Evolutionary conservation across 2,329 filamentous ascomycete species (phyloP), one percentile per base, ranked within the genome.

Genomic region (Aspergillus sp.): DNA sequence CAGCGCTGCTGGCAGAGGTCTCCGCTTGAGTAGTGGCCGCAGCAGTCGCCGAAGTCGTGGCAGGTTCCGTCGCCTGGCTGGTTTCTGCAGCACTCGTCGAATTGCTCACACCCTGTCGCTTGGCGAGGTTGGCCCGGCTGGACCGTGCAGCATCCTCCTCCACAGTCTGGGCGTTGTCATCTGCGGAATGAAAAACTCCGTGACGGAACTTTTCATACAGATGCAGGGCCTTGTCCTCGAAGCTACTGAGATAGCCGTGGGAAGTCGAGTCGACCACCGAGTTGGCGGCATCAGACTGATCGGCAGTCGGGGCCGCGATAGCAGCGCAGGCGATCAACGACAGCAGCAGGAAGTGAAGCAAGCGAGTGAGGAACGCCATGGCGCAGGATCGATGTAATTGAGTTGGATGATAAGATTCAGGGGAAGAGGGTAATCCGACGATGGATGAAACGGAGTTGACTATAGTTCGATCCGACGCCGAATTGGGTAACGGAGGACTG

Each of bases 101-200:
- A 44, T 51, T 61, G 51, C 54, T 50, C 47, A 50, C 60, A 11
- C 58, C 59, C 39, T 87, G 84, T 63, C 88, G 84, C 75, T 86
- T 87, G 39, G 85, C 89, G 59, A 92, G 77, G 59, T 86, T 84
- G 58, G 89, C 81, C 60, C 84, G 84, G 8, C 82, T 85, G 17
- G 88, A 87, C 39, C 90, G 79, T 39, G 83, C 80, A 21, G 86
- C 83, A 70, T 84, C 82, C 47, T 80, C 78, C 75, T 87, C 84
- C 27, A 90, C 81, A 36, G 83, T 85, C 72, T 89, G 84, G 57
- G 90, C 80, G 25, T 87, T 88, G 10, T 82, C 80, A 65, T 81
- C 82, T 69, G 90, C 88, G 64, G 86, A 85, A 64, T 84, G 82
- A 73, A 88, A 90, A 58, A 90, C 82, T 60, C 88, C 89, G 70